A percentile compares a stretch with the other conserved stretches of the same genome.
Conservation (phyloP, 352 stramenopile species). For the Phytopythium delawarense region DNA sequence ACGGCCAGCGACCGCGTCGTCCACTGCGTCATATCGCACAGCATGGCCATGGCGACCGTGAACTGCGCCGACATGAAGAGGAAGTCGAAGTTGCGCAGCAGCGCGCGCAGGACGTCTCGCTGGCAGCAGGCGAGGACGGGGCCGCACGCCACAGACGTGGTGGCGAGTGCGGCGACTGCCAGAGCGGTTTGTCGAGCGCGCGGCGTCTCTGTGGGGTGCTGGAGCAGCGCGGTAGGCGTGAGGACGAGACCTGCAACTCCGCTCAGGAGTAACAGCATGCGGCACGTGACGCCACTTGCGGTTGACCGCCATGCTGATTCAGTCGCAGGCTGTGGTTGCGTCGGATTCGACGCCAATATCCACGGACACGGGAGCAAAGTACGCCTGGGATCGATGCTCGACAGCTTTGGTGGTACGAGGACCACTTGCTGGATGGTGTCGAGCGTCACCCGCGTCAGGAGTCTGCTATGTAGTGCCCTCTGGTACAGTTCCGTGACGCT, state of each 20-base stretch:
- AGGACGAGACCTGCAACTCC: background rate
- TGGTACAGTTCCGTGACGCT: background rate
- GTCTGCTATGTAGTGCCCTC: background rate
- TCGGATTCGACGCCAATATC: background rate
- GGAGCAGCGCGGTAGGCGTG: background rate
- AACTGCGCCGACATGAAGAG: slow-evolving; percentile 32
- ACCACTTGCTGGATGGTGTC: background rate
- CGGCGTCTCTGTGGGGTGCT: background rate
- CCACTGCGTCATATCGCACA: slow-evolving; percentile 24
- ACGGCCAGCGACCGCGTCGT: slow-evolving; percentile 23
- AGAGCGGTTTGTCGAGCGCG: background rate
- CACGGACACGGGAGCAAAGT: background rate
- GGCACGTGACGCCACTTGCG: background rate
- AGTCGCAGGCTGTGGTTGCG: background rate
- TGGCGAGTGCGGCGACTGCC: background rate
- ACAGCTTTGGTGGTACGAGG: background rate
- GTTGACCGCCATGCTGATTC: background rate
- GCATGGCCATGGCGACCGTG: slow-evolving; percentile 17
- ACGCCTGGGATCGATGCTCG: background rate
- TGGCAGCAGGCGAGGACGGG: slow-evolving; percentile 11
- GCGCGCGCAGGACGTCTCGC: slow-evolving; percentile 16
- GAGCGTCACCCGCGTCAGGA: background rate
- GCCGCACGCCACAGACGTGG: slow-evolving; percentile 2
- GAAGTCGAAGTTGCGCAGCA: slow-evolving; percentile 34
- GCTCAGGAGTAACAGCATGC: background rate